phyloP scores from a whole-genome alignment of 805 yeast genomes.

The Debaryomyces tyrocola region DNA sequence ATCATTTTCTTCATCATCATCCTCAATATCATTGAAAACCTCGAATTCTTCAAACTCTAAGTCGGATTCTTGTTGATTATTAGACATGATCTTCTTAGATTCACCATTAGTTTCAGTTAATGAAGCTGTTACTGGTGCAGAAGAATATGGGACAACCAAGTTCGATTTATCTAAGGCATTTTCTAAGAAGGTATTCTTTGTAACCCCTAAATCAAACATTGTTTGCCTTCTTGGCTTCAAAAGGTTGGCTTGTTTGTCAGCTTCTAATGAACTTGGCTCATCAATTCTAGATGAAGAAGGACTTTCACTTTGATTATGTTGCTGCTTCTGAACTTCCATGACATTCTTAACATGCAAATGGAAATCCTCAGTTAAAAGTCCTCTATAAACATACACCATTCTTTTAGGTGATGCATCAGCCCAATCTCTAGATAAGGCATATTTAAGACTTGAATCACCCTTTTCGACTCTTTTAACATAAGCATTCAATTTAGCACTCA shows the following conservation, averaged over 20 bases:
- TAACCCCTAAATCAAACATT: conserved; percentile 50
- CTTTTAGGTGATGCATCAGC: conserved; percentile 87
- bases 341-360: conserved; percentile 68
- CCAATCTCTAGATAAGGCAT: conserved; percentile 84
- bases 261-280: conserved; percentile 32
- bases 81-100: conserved; percentile 4
- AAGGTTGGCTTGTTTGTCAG: conserved; percentile 32
- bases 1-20: conserved; percentile 33
- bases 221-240: conserved; percentile 50
- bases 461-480: conserved; percentile 83
- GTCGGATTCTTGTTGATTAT: conserved; percentile 32
- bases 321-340: conserved; percentile 50
- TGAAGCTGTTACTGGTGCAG: conserved; percentile 79
- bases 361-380: conserved; percentile 72
- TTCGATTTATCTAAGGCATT: conserved; percentile 40
- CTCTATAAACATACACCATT: conserved; percentile 86
- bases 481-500: conserved; percentile 80
- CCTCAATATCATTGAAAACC: conserved; percentile 45
- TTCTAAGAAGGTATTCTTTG: conserved; percentile 45
- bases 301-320: conserved; percentile 7
- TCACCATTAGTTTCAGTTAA: conserved; percentile 32
- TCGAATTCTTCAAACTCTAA: conserved; percentile 51
- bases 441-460: conserved; percentile 70
- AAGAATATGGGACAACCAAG: conserved; percentile 63
- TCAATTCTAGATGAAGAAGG: conserved; percentile 1